Conservation (phyloP, 2,329 filamentous ascomycete genomes). For the Onygenales sp. region DNA sequence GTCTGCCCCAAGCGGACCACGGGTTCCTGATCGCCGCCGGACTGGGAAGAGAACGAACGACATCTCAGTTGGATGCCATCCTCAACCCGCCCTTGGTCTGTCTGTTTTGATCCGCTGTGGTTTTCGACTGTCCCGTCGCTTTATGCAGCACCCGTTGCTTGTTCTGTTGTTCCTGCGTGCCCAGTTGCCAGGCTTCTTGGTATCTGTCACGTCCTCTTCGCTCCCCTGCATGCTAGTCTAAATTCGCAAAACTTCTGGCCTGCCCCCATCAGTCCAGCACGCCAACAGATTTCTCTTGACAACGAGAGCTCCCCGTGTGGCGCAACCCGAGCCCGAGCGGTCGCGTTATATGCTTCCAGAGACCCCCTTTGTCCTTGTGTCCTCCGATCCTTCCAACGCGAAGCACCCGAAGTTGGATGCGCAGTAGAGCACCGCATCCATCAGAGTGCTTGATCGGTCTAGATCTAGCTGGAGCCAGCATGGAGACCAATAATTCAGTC, state of each 20-base stretch:
- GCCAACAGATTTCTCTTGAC: not conserved
- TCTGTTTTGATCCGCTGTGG: not conserved
- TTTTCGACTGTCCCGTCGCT: not conserved
- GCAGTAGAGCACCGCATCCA: not conserved
- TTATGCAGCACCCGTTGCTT: not conserved
- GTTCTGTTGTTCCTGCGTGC: not conserved
- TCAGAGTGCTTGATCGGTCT: not conserved
- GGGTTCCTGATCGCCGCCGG: too few relatives aligned
- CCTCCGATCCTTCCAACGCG: not conserved
- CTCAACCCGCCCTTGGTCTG: too few relatives aligned
- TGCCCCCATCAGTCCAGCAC: not conserved
- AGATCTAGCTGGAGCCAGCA: not conserved
- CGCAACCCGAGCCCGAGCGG: not conserved
- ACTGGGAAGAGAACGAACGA: too few relatives aligned
- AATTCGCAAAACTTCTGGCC: constrained; percentile 3
- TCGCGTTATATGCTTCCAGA: constrained; percentile 2
- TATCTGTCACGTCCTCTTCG: not conserved
- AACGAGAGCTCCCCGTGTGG: not conserved
- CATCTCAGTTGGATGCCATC: too few relatives aligned
- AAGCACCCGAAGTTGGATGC: not conserved
- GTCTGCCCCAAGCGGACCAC: too few relatives aligned
- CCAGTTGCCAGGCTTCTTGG: not conserved
- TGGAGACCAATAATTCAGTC: constrained; percentile 21
- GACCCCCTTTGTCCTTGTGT: not conserved
- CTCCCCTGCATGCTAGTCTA: constrained; percentile 1